A percentile compares a stretch with the other conserved stretches of the same genome.
Conservation (phyloP, 805 yeast genomes). For the Hanseniaspora meyeri region DNA sequence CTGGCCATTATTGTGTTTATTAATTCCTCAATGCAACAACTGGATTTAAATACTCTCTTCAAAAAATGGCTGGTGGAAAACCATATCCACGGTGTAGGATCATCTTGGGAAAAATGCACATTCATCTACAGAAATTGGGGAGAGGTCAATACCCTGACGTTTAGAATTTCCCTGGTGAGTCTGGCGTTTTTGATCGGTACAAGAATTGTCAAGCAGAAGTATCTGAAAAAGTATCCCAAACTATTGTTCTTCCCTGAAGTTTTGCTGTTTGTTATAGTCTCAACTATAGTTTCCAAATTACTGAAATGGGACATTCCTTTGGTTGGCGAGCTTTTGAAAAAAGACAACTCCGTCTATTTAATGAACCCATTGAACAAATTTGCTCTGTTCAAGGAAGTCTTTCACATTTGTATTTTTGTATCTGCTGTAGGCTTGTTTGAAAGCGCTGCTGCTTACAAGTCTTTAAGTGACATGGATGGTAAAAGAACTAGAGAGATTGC, state of each 20-base stretch:
- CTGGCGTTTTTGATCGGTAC: conserved; percentile 7
- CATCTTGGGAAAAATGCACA: conserved; percentile 12
- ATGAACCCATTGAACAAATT: conserved; percentile 11
- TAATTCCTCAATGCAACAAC: conserved; percentile 6
- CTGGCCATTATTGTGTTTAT: conserved; percentile 13
- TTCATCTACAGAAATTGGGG: conserved; percentile 6
- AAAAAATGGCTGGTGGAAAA: conserved; percentile 5
- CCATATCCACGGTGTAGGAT: conserved; percentile 9
- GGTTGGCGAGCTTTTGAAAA: conserved; percentile 12
- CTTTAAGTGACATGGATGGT: conserved; percentile 13
- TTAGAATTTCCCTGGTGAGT: conserved; percentile 1
- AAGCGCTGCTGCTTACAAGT: conserved; percentile 13
- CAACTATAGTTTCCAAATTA: not conserved
- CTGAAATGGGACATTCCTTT: conserved; percentile 8
- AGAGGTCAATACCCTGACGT: conserved; percentile 1
- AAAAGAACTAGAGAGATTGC: conserved; percentile 11
- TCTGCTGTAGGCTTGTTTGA: conserved; percentile 13
- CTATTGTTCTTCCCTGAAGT: conserved; percentile 12
- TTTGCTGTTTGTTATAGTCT: conserved; percentile 6
- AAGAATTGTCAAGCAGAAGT: conserved; percentile 6
- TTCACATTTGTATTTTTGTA: conserved; percentile 8
- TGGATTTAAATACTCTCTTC: not conserved
- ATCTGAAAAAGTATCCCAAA: conserved; percentile 1
- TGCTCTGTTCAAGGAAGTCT: conserved; percentile 10
- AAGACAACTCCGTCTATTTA: conserved; percentile 1